phyloP scores from a whole-genome alignment of 768 basidiomycete species.

The Boletus bicolor region DNA sequence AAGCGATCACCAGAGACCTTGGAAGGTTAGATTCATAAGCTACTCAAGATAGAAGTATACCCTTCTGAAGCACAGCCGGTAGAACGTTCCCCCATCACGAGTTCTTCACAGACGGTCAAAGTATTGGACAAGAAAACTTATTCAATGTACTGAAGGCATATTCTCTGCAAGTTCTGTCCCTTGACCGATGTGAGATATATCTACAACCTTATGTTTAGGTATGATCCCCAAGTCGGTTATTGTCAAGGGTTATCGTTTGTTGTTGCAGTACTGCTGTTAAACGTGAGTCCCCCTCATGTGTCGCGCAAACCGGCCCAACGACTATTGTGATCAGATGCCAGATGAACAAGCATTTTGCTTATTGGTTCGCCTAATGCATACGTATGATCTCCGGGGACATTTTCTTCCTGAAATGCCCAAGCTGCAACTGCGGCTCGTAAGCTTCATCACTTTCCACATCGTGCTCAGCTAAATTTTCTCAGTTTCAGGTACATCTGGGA shows the following conservation, averaged over 20 bases:
- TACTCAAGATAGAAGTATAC: not conserved
- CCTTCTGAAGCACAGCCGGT: constrained; percentile 11
- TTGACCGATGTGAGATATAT: not conserved
- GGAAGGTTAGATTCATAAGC: constrained; percentile 52
- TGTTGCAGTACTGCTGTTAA: constrained; percentile 87
- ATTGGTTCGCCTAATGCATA: constrained; percentile 91
- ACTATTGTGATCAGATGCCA: constrained; percentile 73
- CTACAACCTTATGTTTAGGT: constrained; percentile 41
- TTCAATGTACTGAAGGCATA: constrained; percentile 99
- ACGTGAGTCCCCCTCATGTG: constrained; percentile 49
- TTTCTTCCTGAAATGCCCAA: constrained; percentile 99
- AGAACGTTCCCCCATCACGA: constrained; percentile 97
- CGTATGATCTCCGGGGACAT: constrained; percentile 93
- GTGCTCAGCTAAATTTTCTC: constrained; percentile 1
- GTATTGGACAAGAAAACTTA: constrained; percentile 94
- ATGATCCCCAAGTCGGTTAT: constrained; percentile 93
- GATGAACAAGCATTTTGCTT: constrained; percentile 99
- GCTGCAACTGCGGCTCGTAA: constrained; percentile 83
- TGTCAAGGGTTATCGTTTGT: constrained; percentile 97
- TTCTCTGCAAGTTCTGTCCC: constrained; percentile 60
- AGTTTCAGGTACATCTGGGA: constrained; percentile 57
- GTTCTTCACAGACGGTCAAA: constrained; percentile 92
- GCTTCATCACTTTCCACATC: constrained; percentile 18
- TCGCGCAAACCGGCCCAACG: not conserved
- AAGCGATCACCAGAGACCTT: constrained; percentile 89